phyloP scores from a whole-genome alignment of 768 basidiomycete species.

The Leccinellum rugosiceps region DNA sequence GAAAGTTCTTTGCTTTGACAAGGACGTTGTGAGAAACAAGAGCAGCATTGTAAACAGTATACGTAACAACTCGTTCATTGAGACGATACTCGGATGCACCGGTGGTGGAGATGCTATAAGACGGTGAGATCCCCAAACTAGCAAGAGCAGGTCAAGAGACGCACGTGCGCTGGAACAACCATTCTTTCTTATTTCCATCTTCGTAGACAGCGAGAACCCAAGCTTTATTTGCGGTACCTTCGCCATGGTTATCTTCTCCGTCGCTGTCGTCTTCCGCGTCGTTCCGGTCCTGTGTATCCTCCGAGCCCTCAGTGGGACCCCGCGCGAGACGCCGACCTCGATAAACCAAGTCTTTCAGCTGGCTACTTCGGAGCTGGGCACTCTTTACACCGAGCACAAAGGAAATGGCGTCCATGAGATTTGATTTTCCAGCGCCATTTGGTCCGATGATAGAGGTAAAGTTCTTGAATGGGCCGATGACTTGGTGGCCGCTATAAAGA shows the following conservation, averaged over 20 bases:
- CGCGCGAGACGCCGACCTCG: conserved; percentile 75
- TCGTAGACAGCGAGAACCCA: conserved; percentile 94
- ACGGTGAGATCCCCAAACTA: background rate
- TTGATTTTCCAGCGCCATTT: conserved; percentile 98
- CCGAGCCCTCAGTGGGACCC: conserved; percentile 41
- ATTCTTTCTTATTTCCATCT: conserved; percentile 76
- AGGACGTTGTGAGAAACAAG: conserved; percentile 90
- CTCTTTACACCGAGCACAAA: conserved; percentile 98
- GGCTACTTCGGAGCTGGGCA: conserved; percentile 86
- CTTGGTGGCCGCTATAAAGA: conserved; percentile 63
- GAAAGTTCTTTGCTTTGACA: conserved; percentile 98
- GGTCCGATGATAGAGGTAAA: conserved; percentile 98
- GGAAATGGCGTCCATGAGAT: conserved; percentile 99
- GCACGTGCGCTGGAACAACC: conserved; percentile 89
- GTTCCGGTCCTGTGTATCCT: conserved; percentile 41
- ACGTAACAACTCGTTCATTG: conserved; percentile 77
- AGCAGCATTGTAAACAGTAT: conserved; percentile 84
- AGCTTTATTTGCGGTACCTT: conserved; percentile 86
- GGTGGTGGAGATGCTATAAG: conserved; percentile 72
- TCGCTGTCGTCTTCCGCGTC: conserved; percentile 50
- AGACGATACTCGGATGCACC: conserved; percentile 91
- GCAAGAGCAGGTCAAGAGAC: conserved; percentile 31
- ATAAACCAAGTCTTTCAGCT: conserved; percentile 94
- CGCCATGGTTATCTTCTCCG: conserved; percentile 53
- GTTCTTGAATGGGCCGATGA: conserved; percentile 86